These are phyloP conservation scores for Amphichorda felina DNA, from an alignment of 2,329 filamentous ascomycete genomes.

Conservation along the genomic window DNA sequence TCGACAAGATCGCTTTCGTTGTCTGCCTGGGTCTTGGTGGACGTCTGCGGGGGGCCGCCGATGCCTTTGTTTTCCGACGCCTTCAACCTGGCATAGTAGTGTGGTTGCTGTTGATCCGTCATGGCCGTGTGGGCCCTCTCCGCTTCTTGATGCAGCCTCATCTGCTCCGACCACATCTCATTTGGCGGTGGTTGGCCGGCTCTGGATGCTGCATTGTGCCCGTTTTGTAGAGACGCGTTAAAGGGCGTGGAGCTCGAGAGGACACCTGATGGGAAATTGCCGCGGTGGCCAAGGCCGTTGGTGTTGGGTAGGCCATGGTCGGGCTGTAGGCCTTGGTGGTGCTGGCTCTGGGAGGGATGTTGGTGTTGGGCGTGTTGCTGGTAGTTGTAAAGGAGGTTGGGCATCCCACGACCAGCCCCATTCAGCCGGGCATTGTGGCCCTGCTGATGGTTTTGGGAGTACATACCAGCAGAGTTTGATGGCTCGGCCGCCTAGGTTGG, in stretches of 20 bases:
- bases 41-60: slow-evolving; percentile 36
- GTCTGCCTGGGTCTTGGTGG: slow-evolving; percentile 33
- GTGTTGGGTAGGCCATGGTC: slow-evolving; percentile 42
- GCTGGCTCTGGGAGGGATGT: slow-evolving; percentile 53
- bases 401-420: slow-evolving; percentile 41
- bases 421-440: slow-evolving; percentile 68
- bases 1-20: slow-evolving; percentile 44
- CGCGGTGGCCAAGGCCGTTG: slow-evolving; percentile 38
- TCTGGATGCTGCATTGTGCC: slow-evolving; percentile 35
- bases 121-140: slow-evolving; percentile 62
- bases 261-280: slow-evolving; percentile 23
- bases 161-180: slow-evolving; percentile 80
- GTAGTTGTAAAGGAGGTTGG: slow-evolving; percentile 57
- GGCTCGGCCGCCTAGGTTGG: slow-evolving; percentile 5
- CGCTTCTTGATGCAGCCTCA: slow-evolving; percentile 68
- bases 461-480: slow-evolving; percentile 44
- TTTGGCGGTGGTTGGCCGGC: slow-evolving; percentile 39
- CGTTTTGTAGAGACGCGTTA: slow-evolving; percentile 44
- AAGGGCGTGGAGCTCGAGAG: slow-evolving; percentile 54
- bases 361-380: slow-evolving; percentile 49
- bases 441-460: slow-evolving; percentile 60
- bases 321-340: slow-evolving; percentile 47
- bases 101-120: slow-evolving; percentile 51
- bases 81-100: slow-evolving; percentile 62
- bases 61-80: slow-evolving; percentile 60